Conservation (phyloP, 1,284 basidiomycete species). For the Cryptococcus amylolentus region DNA sequence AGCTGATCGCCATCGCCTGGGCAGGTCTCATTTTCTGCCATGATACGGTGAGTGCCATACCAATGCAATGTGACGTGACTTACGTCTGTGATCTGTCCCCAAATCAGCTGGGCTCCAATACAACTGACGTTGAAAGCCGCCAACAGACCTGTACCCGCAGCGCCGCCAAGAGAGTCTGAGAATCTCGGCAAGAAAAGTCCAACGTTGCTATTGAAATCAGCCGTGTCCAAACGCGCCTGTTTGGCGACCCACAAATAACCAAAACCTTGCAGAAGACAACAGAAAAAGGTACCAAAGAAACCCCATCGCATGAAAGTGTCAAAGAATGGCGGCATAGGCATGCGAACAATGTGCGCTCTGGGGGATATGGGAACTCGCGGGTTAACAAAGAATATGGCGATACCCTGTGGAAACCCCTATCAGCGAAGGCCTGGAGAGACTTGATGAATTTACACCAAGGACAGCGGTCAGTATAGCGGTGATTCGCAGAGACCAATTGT, state of each 20-base stretch:
- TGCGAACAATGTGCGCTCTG: constrained; percentile 1
- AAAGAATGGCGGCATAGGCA: constrained; percentile 18
- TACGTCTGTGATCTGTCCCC: constrained; percentile 26
- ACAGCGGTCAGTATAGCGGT: no score
- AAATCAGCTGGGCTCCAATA: constrained; percentile 21
- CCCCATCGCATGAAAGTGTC: constrained; percentile 16
- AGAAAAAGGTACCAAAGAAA: constrained; percentile 20
- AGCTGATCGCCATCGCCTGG: constrained; percentile 19
- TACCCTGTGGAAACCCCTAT: no score
- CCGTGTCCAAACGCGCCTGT: no score
- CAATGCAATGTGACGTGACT: background rate
- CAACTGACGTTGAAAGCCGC: constrained; percentile 27
- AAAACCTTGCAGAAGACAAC: constrained; percentile 21
- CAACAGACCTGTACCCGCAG: constrained; percentile 19
- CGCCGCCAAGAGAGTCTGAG: constrained; percentile 19
- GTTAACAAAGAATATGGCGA: no score
- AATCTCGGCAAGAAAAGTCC: constrained; percentile 24
- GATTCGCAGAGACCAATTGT: no score
- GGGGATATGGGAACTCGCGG: constrained; percentile 13
- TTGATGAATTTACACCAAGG: no score
- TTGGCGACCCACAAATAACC: constrained; percentile 19
- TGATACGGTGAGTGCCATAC: background rate
- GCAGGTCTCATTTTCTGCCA: constrained; percentile 17
- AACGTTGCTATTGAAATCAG: constrained; percentile 16
- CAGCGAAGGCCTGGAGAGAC: no score